Evolutionary conservation across 2,329 filamentous ascomycete species (phyloP), one percentile per base, ranked within the genome.

Genomic region (Alternaria ventricosa): DNA sequence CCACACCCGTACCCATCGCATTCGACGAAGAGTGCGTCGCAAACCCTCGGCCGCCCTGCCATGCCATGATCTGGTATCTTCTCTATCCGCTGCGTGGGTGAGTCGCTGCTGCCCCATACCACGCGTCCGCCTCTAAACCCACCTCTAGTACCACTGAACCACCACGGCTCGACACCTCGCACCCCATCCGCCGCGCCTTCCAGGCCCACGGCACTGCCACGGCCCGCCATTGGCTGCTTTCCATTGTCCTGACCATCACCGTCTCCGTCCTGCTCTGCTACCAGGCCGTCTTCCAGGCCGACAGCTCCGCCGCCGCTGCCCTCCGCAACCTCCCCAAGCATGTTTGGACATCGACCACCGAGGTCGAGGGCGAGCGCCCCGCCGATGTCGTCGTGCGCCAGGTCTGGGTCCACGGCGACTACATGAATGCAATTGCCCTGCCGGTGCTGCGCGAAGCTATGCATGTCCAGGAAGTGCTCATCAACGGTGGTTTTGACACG

Each of bases 371-470:
- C 51, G 82, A 83, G 57, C 79, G 80, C 5, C 75, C 81, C 25
- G 82, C 84, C 47, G 91, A 95, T 76, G 88, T 95, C n/a, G 88
- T 92, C 60, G 91, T 95, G 88, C 90, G 91, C 69, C 92, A 92
- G 61, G 87, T 93, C 60, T 95, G 92, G 92, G 86, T 95, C 15
- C 91, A 94, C 74, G 91, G 91, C 66, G 90, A 87, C 76, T 94
- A 94, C 75, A 94, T 94, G 89, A 85, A 89, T 72, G 92, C 91
- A 11, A 84, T 95, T 36, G 84, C 92, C 54, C 84, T 84, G 55
- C 83, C 89, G 7, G 85, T 94, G 11, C 82, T 95, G 47, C 82
- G 87, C 30, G 86, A 87, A 46, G 91, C 91, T 9, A 82, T 95
- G 50, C 84, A 88, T 66, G 84, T 95, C 54, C 92, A 95, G 75